Base-by-base conservation (phyloP, 129 eudicot species). In the Flaveria ramosissima region DNA sequence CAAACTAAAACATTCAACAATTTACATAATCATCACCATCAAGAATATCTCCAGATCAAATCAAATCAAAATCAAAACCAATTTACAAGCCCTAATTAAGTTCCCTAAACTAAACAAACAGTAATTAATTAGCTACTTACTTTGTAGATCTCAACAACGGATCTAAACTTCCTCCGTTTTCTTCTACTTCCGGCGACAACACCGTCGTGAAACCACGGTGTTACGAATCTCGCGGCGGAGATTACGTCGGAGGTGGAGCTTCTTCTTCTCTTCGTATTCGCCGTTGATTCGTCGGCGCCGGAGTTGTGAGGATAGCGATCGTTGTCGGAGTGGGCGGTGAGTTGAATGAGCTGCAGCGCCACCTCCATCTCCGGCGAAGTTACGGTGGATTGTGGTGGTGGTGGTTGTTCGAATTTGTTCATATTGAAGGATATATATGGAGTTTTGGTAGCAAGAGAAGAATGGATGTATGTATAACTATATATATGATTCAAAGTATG, bases 71-170 rank as follows among this genome's bases (percentile, higher is more conserved):
- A 17, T 56, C 41, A 10, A 56, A 72, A 73, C 8, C 20, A 32
- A 72, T 53, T 72, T 55, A 55, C 77, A 72, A 57, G 11, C 68
- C 51, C 43, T 73, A 73, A 9, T 23, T 65, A 4, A 32, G 6
- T 36, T 41, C 3, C 19, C 6, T 56, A 20, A 70, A 46, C 15
- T 4, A 9, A 67, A 0, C 9, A 6, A 50, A 67, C 14, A 55
- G 14, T 3, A 6, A 36, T 36, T 1, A 73, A 27, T 48, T 24
- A 60, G 36, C 26, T 74, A 42, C 78, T 45, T 26, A 75, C 67
- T 69, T 75, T 13, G 66, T 78, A 78, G 64, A 78, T 72, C 15
- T 78, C 77, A 19, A 48, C 77, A 36, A 78, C 65, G 27, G 62
- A 56, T 56, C 62, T 2, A 20, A 56, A 56, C 27, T 56, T 56